Evolutionary conservation across 257 asterid species (phyloP), one percentile per base, ranked within the genome.

Genomic region (Ajuga chamaepitys): DNA sequence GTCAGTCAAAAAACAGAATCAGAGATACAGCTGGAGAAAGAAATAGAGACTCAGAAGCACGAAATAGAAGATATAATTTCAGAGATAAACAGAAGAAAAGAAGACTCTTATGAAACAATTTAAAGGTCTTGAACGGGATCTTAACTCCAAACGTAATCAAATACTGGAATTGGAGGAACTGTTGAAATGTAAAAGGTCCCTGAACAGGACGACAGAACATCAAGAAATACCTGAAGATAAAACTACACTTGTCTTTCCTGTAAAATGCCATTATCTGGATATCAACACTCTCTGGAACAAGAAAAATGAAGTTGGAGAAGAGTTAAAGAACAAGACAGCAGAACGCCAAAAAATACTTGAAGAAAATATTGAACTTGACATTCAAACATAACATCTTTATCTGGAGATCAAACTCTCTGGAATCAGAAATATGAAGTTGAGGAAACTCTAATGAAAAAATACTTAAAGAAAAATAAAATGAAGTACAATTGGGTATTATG

Each of bases 111-210:
- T 62, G 62, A 41, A 51, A 66, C 69, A 70, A 53, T 34, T 78
- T 54, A 81, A 76, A 68, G 72, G 73, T 28, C 74, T 78, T 24
- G 82, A 79, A 61, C 17, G 18, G 63, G 83, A 76, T 62, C 75
- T 78, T 52, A 50, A 73, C 38, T 74, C 83, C 14, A 24, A 69
- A n/a, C 28, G 63, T 61, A 63, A 52, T 37, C 70, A 67, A 20
- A 84, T 75, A 63, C 66, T 21, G 56, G 86, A 83, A 22, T 60
- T 86, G 70, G 95, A 80, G 74, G 84, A 85, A 70, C 81, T 81
- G 51, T 56, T 86, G 48, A 63, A 70, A 48, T 69, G 55, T 10
- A 80, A 75, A 66, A 73, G n/a, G n/a, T n/a, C n/a, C n/a, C n/a
- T n/a, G n/a, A n/a, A n/a, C n/a, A n/a, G n/a, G n/a, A n/a, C n/a